phyloP scores from a whole-genome alignment of 78 protist species.

The Parvularia atlantis region DNA sequence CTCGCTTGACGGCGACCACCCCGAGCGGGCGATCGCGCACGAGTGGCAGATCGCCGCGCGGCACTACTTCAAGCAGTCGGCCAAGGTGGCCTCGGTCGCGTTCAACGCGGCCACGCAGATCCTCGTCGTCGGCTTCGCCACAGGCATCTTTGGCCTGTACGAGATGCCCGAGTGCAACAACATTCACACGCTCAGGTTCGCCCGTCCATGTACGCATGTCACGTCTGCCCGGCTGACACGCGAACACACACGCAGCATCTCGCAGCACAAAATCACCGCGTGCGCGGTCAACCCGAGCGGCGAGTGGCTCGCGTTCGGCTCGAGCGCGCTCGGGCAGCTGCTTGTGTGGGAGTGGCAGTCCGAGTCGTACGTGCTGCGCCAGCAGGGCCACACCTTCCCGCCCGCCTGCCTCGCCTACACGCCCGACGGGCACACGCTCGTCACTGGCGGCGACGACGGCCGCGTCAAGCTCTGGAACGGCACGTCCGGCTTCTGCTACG shows the following conservation, averaged over 20 bases:
- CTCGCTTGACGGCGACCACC: background rate
- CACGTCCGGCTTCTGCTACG: constrained; percentile 69
- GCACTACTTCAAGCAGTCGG: constrained; percentile 15
- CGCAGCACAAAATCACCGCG: constrained; percentile 26
- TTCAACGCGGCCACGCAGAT: constrained; percentile 25
- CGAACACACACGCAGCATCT: constrained; percentile 6
- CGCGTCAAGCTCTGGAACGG: constrained; percentile 80
- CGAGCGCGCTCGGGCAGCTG: constrained; percentile 62
- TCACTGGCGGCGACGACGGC: constrained; percentile 83
- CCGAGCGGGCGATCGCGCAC: no score
- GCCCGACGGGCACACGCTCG: constrained; percentile 69
- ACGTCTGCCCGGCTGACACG: background rate
- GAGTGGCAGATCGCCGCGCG: background rate
- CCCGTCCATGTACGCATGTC: no score
- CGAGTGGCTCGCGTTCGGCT: constrained; percentile 89
- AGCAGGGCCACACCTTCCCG: constrained; percentile 58
- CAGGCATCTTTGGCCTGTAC: constrained; percentile 73
- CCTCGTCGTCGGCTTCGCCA: constrained; percentile 59
- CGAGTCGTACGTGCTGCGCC: constrained; percentile 68
- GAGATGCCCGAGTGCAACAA: constrained; percentile 34
- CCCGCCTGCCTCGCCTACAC: constrained; percentile 51
- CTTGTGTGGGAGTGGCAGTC: constrained; percentile 94
- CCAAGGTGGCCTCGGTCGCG: constrained; percentile 10
- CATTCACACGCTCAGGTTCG: constrained; percentile 56
- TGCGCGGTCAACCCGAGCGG: constrained; percentile 63